Conservation (phyloP, 495 filamentous ascomycete species). For the Neurospora sp. region DNA sequence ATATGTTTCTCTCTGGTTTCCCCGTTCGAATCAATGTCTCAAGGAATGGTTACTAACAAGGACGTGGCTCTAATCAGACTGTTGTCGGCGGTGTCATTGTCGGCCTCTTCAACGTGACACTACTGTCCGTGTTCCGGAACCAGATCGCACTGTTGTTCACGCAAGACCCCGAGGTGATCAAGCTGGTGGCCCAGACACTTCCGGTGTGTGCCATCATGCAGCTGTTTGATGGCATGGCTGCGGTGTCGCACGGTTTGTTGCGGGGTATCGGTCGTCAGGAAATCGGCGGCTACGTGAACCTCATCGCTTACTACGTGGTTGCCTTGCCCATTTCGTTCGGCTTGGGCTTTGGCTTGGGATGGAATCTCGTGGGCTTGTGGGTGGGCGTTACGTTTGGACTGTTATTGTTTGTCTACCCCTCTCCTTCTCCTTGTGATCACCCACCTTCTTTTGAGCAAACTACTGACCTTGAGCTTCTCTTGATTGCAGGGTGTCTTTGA, state of each 20-base stretch:
- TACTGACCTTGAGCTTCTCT: background rate
- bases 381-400: constrained; percentile 65
- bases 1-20: background rate
- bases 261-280: constrained; percentile 78
- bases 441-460: background rate
- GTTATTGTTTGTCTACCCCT: constrained; percentile 34
- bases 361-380: constrained; percentile 74
- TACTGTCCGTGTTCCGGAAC: constrained; percentile 53
- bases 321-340: constrained; percentile 78
- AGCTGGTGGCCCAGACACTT: constrained; percentile 58
- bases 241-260: constrained; percentile 71
- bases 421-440: background rate
- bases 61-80: constrained; percentile 20
- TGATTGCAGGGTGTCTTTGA: constrained; percentile 41
- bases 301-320: constrained; percentile 76
- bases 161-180: constrained; percentile 66
- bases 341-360: constrained; percentile 59
- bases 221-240: constrained; percentile 70
- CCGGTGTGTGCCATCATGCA: constrained; percentile 82
- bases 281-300: constrained; percentile 77
- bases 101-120: constrained; percentile 63
- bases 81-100: constrained; percentile 54
- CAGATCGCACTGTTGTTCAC: constrained; percentile 75
- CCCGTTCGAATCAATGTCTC: background rate
- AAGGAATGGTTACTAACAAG: constrained; percentile 1